Base-by-base conservation (phyloP, 805 yeast genomes). In the Yamadazyma sp. region DNA sequence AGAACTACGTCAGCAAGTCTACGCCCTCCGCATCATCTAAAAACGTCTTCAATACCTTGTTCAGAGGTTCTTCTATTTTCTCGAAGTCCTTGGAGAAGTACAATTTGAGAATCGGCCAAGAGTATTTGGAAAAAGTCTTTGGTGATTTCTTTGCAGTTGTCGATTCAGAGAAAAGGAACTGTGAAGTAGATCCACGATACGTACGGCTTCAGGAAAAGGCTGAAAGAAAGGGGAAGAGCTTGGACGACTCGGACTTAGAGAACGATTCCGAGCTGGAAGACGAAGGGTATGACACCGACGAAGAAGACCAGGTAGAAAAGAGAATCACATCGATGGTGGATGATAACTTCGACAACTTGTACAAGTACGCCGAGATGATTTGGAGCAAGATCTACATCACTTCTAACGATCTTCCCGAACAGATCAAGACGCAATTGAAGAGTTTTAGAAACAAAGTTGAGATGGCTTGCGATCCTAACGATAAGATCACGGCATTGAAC, bases 21-120 rank as follows among this genome's bases (percentile, higher is more conserved):
- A 12, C 38, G 9, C 24, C 40, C 27, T 30, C 49, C n/a, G 48
- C 60, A 0, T 49, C 60, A 0, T 47, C 53, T 16, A 62, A 58
- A 40, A 63, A 63, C 45, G 69, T 62, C 2, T 63, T 63, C 49
- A 63, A 63, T 42, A 63, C 69, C 0, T 48, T 63, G 11, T 91
- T 91, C 53, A 71, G 99, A 48, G 96, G 96, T 0, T 84, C 87
- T 40, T 80, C 95, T 1, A 70, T 91, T 4, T 69, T 93, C 43
- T 82, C 96, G 0, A 86, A 86, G 54, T 73, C 95, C 0, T 57
- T 90, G 38, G 99, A 91, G 51, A 71, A 76, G 42, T 88, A 80
- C 53, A 81, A 84, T 54, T 70, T 82, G 27, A 66, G 91, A 50
- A 70, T 83, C 13, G 98, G 98, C 1, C 82, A 77, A 42, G 89